phyloP scores from a whole-genome alignment of 805 yeast genomes.

The Hanseniaspora nectarophila region DNA sequence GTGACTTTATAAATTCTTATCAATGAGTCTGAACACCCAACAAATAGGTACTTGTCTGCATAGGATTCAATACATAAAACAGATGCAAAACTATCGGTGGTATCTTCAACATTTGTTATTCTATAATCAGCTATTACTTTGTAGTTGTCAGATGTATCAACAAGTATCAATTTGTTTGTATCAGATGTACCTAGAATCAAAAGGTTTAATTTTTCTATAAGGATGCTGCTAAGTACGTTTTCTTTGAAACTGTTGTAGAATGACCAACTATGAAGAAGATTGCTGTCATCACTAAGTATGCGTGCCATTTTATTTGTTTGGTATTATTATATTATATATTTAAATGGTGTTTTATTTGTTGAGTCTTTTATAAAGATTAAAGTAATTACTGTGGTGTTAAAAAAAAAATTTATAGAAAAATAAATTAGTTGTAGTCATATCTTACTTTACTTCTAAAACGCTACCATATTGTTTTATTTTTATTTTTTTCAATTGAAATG shows the following conservation, averaged over 20 bases:
- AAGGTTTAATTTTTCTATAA: conserved; percentile 1
- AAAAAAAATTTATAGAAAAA: too few relatives aligned
- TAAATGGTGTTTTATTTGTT: neutral
- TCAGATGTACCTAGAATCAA: conserved; percentile 10
- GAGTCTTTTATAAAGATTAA: neutral
- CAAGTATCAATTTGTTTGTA: conserved; percentile 4
- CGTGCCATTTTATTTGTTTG: neutral
- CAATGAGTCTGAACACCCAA: conserved; percentile 84
- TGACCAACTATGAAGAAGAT: conserved; percentile 12
- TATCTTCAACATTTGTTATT: conserved; percentile 1
- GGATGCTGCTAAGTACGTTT: conserved; percentile 1
- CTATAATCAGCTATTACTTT: neutral
- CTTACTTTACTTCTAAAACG: too few relatives aligned
- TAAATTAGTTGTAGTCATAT: too few relatives aligned
- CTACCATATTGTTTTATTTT: too few relatives aligned
- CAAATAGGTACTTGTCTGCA: conserved; percentile 47
- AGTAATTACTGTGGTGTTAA: neutral
- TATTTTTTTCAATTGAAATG: too few relatives aligned
- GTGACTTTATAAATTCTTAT: conserved; percentile 70
- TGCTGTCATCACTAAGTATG: neutral
- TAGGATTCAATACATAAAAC: conserved; percentile 6
- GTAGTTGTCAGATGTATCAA: conserved; percentile 8
- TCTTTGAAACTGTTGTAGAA: conserved; percentile 3
- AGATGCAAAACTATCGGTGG: conserved; percentile 4
- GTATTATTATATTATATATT: neutral